Base-by-base conservation (phyloP, 257 asterid genomes). In the Rauvolfia tetraphylla region DNA sequence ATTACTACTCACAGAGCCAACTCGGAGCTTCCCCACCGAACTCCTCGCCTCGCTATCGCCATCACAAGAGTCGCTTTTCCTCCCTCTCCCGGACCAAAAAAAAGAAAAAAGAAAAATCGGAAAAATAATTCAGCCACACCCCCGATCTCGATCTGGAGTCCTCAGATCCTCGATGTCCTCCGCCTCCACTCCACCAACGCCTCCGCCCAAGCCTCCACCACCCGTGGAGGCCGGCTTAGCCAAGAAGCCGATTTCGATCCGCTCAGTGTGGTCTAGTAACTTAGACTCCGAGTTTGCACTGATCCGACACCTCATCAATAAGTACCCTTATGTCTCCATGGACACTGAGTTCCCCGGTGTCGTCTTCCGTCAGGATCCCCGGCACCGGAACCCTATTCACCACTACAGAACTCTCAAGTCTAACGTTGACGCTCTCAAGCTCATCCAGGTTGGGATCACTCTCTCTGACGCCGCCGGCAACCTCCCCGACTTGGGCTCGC, bases 281-380 rank as follows among this genome's bases (percentile, higher is more conserved):
- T 78, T 90, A 25, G 92, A 84, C 17, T 63, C 42, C 2, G 97
- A 92, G 68, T 87, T 92, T 75, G 44, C 66, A 14, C 76, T 87
- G 77, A 88, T 92, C 83, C 84, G 94, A 61, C 8, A 8, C 69
- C 53, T 76, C 34, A 74, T 92, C 72, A 90, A 85, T 63, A 83
- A 33, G 3, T 90, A 23, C 83, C 91, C 92, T 7, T 88, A 68
- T 57, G 83, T 87, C 0, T 86, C 97, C 13, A 88, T 92, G 91
- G 96, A 90, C 76, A 92, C 97, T 3, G 97, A 92, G 86, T 92
- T 92, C 36, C 97, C 97, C 25, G 97, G 96, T 42, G 86, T 89
- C 18, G 83, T 92, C 31, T 54, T 80, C 83, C 89, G 88, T 56
- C 87, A 79, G 53, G 83, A 83, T 63, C 65, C 61, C 62, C 83